A percentile compares a stretch with the other conserved stretches of the same genome.
These are phyloP conservation scores for Aspergillus pseudotamarii DNA, from an alignment of 2,329 filamentous ascomycete species.

Conservation along the genomic window DNA sequence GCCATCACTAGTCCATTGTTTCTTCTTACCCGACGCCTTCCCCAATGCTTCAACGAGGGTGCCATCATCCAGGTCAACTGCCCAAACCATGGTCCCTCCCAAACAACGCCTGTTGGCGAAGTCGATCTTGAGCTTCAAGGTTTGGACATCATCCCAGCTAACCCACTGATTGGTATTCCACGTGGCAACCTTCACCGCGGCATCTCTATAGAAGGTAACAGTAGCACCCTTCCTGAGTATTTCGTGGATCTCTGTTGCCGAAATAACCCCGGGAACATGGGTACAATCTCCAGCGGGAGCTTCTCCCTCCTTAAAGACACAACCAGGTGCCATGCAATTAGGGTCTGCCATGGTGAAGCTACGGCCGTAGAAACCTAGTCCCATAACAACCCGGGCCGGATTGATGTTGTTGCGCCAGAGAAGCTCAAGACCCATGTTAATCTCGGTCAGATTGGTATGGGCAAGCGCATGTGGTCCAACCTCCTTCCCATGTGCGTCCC, in stretches of 20 bases:
- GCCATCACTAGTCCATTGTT: background rate
- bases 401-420: conserved; percentile 51
- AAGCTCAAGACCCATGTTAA: conserved; percentile 42
- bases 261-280: conserved; percentile 8
- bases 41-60: conserved; percentile 11
- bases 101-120: conserved; percentile 22
- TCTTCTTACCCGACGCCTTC: conserved; percentile 10
- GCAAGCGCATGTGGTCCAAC: conserved; percentile 15
- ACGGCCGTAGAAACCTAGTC: conserved; percentile 51
- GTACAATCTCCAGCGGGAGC: conserved; percentile 13
- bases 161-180: conserved; percentile 21
- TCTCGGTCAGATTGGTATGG: conserved; percentile 32
- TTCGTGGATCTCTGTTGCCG: conserved; percentile 9
- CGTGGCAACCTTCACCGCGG: conserved; percentile 15
- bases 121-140: conserved; percentile 20
- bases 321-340: conserved; percentile 13
- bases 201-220: conserved; percentile 11
- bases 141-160: conserved; percentile 20
- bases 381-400: conserved; percentile 47
- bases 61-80: conserved; percentile 21
- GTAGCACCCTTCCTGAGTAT: conserved; percentile 7
- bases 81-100: conserved; percentile 22
- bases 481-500: conserved; percentile 23
- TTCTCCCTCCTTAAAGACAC: conserved; percentile 3
- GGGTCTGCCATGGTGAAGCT: conserved; percentile 15